Percentiles rank a stretch among this genome's conserved stretches.
phyloP scores from a whole-genome alignment of 768 basidiomycete genomes.

The Paxillus involutus region DNA sequence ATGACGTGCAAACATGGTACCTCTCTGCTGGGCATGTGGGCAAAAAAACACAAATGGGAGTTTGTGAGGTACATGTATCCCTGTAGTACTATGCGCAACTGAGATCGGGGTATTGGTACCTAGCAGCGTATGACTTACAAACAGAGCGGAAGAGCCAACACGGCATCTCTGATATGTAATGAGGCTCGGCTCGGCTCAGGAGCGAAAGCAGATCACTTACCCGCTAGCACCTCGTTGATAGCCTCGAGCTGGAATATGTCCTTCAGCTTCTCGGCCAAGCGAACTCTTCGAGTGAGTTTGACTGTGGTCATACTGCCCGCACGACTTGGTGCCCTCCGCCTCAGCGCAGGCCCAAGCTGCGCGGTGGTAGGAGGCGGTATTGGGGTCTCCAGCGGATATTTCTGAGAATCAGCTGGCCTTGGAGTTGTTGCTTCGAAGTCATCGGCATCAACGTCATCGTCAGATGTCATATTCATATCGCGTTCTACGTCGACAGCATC shows the following conservation, averaged over 20 bases:
- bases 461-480: slow-evolving; percentile 37
- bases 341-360: slow-evolving; percentile 19
- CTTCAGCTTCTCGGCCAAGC: slow-evolving; percentile 83
- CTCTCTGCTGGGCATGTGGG: slow-evolving; percentile 89
- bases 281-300: slow-evolving; percentile 60
- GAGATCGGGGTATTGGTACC: neutral
- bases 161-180: slow-evolving; percentile 66
- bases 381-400: slow-evolving; percentile 5
- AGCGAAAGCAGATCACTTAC: slow-evolving; percentile 38
- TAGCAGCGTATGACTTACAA: slow-evolving; percentile 51
- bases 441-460: slow-evolving; percentile 54
- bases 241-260: slow-evolving; percentile 84
- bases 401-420: slow-evolving; percentile 28
- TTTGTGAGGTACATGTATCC: slow-evolving; percentile 98
- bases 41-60: slow-evolving; percentile 94
- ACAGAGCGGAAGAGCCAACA: slow-evolving; percentile 92
- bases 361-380: slow-evolving; percentile 2
- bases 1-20: slow-evolving; percentile 38
- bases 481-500: slow-evolving; percentile 31
- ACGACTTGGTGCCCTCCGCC: slow-evolving; percentile 34
- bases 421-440: slow-evolving; percentile 60
- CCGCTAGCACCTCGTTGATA: slow-evolving; percentile 83
- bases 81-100: slow-evolving; percentile 68
- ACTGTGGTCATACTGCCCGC: slow-evolving; percentile 75
- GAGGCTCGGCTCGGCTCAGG: slow-evolving; percentile 3